Percentiles rank a stretch among this genome's conserved stretches.
Conservation (phyloP, 306 rosid species). For the Glycine latifolia region DNA sequence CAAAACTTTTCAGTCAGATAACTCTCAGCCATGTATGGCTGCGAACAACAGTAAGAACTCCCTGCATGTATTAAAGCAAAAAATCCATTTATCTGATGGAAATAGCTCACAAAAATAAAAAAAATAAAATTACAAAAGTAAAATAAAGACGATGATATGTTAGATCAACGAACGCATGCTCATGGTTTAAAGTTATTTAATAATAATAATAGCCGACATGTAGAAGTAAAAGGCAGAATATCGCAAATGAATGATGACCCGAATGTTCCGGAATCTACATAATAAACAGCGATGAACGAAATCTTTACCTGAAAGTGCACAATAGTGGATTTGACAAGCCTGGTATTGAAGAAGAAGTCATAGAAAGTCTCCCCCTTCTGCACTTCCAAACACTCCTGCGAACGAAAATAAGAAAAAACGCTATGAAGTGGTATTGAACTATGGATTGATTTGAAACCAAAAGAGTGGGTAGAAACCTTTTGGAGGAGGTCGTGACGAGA, state of each 20-base stretch:
- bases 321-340: conserved; percentile 89
- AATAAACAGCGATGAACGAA: conserved; percentile 4
- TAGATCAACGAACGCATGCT: conserved; percentile 2
- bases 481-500: conserved; percentile 66
- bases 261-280: not conserved
- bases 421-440: not conserved
- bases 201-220: not conserved
- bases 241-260: conserved; percentile 5
- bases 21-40: conserved; percentile 29
- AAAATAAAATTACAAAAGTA: not conserved
- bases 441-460: no score
- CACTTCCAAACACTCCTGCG: conserved; percentile 77
- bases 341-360: conserved; percentile 91
- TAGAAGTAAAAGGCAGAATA: not conserved
- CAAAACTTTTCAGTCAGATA: conserved; percentile 30
- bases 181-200: not conserved
- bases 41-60: conserved; percentile 20
- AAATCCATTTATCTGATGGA: conserved; percentile 19
- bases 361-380: conserved; percentile 71
- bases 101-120: conserved; percentile 23
- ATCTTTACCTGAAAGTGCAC: conserved; percentile 93
- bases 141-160: conserved; percentile 3
- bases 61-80: conserved; percentile 3
- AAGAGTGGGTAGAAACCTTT: conserved; percentile 54
- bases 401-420: not conserved